phyloP scores from a whole-genome alignment of 495 filamentous ascomycete genomes.

The Zalerion maritima region DNA sequence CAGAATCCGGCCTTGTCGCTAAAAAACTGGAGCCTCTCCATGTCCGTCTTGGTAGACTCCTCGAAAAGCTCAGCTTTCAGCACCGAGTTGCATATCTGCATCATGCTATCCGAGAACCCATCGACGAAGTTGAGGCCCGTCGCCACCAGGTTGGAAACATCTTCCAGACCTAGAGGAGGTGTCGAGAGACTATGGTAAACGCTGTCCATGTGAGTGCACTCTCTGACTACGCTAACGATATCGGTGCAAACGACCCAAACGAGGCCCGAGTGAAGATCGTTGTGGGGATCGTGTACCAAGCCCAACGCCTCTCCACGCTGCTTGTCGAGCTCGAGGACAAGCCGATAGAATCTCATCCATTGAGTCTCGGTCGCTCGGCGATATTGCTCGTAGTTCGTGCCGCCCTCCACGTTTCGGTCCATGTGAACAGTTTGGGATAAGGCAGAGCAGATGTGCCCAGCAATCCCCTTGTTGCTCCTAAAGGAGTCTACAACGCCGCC shows the following conservation, averaged over 20 bases:
- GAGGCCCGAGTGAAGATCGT: conserved; percentile 53
- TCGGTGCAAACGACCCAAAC: conserved; percentile 76
- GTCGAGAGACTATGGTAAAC: conserved; percentile 41
- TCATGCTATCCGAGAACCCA: conserved; percentile 45
- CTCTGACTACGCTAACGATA: conserved; percentile 57
- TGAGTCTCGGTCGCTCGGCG: conserved; percentile 57
- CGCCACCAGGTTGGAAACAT: conserved; percentile 34
- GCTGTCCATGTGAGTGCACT: conserved; percentile 63
- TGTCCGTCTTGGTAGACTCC: conserved; percentile 47
- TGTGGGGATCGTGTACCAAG: conserved; percentile 56
- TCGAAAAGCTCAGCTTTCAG: conserved; percentile 56
- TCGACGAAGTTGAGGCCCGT: conserved; percentile 46
- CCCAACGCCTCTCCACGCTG: conserved; percentile 65
- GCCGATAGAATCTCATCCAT: conserved; percentile 79
- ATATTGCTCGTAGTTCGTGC: conserved; percentile 60
- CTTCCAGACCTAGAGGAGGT: conserved; percentile 17
- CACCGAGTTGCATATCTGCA: conserved; percentile 42
- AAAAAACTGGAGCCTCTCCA: conserved; percentile 54
- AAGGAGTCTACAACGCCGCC: conserved; percentile 23
- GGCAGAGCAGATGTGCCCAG: conserved; percentile 54
- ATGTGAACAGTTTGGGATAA: conserved; percentile 50
- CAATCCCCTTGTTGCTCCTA: conserved; percentile 37
- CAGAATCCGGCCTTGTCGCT: conserved; percentile 57
- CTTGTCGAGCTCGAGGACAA: conserved; percentile 74
- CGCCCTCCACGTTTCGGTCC: conserved; percentile 41